Evolutionary conservation across 768 basidiomycete species (phyloP), one percentile per base, ranked within the genome.

Genomic region (Rhodosporidiobolus odoratus): DNA sequence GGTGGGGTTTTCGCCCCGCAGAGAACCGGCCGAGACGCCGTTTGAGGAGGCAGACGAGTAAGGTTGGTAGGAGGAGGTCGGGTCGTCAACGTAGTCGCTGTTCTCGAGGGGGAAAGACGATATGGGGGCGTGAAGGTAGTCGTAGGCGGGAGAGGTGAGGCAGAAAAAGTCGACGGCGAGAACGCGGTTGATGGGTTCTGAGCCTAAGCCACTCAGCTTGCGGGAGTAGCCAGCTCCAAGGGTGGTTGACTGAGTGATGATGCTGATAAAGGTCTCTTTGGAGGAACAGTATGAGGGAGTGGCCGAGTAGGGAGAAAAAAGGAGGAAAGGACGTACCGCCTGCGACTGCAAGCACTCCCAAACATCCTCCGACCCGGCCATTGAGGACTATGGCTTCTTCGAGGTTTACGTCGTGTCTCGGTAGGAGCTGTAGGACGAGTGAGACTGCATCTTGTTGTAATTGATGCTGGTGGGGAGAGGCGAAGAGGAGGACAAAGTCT

Each of bases 111-210:
- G 40, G 16, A 43, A 10, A 7, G 40, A 23, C 12, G 58, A 38
- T 32, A 68, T 17, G 69, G 83, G 80, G 21, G 82, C 77, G 34
- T 85, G 81, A 58, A 86, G 81, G 74, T 90, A 87, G 76, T 99
- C 96, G 90, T 90, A 99, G 19, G 85, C 81, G 3, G 89, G 82
- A 38, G 90, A 89, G 16, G 88, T 89, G 74, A 99, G 80, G 75
- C 90, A 90, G 81, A 87, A 92, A 82, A 97, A 98, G 52, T 84
- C 87, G 62, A 96, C 92, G 77, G 90, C 87, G 70, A 93, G 87
- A 65, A 99, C 93, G 70, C 87, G 88, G 16, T 87, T 87, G 23
- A 93, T 87, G 32, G 78, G 67, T 50, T 85, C 85, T 79, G 90
- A 87, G 19, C 87, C 82, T 13, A 75, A 58, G 79, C 69, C 80